phyloP scores from a whole-genome alignment of 768 basidiomycete genomes.

The Phlebiopsis gigantea region DNA sequence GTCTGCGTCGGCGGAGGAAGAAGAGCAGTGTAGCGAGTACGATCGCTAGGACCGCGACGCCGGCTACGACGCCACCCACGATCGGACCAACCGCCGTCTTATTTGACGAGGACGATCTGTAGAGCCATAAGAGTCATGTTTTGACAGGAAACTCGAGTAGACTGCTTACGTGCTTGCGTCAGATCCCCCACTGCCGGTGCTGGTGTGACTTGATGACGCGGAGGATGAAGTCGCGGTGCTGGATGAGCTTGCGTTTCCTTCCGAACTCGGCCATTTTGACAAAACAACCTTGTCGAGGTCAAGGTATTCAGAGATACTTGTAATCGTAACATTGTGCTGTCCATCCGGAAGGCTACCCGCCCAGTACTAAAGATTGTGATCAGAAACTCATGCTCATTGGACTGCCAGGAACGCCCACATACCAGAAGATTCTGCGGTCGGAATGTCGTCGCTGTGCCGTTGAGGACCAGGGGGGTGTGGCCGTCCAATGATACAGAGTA shows the following conservation, averaged over 20 bases:
- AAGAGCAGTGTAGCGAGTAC: not conserved
- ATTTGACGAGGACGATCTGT: not conserved
- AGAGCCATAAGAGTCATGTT: not conserved
- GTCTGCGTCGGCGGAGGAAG: not conserved
- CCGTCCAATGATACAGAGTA: conserved; percentile 7
- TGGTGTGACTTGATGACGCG: not conserved
- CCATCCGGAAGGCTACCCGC: conserved; percentile 1
- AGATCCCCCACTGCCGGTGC: not conserved
- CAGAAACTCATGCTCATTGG: not conserved
- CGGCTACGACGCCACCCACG: not conserved
- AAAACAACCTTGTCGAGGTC: no score
- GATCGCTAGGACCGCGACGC: not conserved
- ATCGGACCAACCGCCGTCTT: not conserved
- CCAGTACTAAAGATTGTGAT: not conserved
- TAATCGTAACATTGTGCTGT: not conserved
- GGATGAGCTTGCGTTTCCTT: not conserved
- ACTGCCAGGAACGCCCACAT: not conserved
- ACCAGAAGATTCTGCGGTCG: no score
- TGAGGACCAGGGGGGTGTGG: not conserved
- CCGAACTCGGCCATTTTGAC: no score
- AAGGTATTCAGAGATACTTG: not conserved
- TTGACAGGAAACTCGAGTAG: not conserved
- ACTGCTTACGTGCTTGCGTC: not conserved
- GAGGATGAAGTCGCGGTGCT: not conserved
- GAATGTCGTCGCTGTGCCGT: not conserved